Evolutionary conservation across 2,329 filamentous ascomycete species (phyloP).

Genomic region (Aureobasidium sp.): DNA sequence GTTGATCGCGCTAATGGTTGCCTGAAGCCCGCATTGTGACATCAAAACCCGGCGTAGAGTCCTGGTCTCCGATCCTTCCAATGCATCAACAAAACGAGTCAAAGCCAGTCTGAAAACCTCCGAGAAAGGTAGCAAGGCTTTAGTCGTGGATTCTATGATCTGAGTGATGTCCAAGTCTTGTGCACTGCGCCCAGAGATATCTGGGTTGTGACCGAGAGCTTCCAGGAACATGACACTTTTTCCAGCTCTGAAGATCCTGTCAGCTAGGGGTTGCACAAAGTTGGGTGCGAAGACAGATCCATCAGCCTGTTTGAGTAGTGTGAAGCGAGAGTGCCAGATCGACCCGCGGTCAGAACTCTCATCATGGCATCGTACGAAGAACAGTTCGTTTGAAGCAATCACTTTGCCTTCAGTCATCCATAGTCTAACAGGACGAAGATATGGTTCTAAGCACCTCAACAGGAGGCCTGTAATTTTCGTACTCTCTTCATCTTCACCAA

Average conservation of each 20-base stretch:
- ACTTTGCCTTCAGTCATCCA: slow-evolving; percentile 82
- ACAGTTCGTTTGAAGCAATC: slow-evolving; percentile 51
- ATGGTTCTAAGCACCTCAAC: slow-evolving; percentile 72
- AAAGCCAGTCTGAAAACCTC: slow-evolving; percentile 66
- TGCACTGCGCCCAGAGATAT: neutral
- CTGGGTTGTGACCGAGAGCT: slow-evolving; percentile 47
- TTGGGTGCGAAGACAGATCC: slow-evolving; percentile 59
- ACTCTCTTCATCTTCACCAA: slow-evolving; percentile 55
- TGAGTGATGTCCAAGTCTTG: neutral
- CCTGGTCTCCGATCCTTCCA: slow-evolving; percentile 60
- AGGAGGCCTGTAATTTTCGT: slow-evolving; percentile 59
- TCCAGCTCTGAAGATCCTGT: slow-evolving; percentile 73
- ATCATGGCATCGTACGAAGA: slow-evolving; percentile 61
- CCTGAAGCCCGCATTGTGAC: slow-evolving; percentile 56
- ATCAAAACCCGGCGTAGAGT: slow-evolving; percentile 60
- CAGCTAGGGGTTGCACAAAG: slow-evolving; percentile 62
- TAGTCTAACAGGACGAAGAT: slow-evolving; percentile 65
- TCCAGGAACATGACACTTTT: slow-evolving; percentile 83
- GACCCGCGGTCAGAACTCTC: slow-evolving; percentile 51
- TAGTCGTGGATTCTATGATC: neutral
- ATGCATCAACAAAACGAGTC: slow-evolving; percentile 64
- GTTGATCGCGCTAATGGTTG: slow-evolving; percentile 57
- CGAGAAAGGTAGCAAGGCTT: slow-evolving; percentile 48
- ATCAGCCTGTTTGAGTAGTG: slow-evolving; percentile 51
- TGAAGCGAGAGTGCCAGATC: slow-evolving; percentile 69